Percentiles rank a stretch among this genome's conserved stretches.
Conservation (phyloP, 2,329 filamentous ascomycete species). For the Calonectria pseudoreteaudii region DNA sequence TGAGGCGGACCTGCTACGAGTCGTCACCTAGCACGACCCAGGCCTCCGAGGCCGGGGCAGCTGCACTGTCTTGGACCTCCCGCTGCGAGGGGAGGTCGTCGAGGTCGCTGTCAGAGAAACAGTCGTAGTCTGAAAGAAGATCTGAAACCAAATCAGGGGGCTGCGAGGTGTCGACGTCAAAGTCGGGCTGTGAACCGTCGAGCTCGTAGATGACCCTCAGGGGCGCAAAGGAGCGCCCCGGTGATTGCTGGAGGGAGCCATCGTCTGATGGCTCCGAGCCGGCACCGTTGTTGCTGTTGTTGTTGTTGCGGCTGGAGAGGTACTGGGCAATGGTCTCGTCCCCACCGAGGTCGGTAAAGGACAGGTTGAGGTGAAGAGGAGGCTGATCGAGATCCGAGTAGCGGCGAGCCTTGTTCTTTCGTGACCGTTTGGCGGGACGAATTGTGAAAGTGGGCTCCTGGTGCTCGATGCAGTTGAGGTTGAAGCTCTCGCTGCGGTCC, state of each 20-base stretch:
- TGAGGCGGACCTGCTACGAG: conserved; percentile 58
- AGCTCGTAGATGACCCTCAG: conserved; percentile 56
- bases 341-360: conserved; percentile 56
- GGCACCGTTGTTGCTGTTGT: conserved; percentile 13
- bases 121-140: conserved; percentile 51
- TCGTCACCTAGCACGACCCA: conserved; percentile 60
- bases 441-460: conserved; percentile 54
- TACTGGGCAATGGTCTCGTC: conserved; percentile 54
- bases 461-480: conserved; percentile 53
- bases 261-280: conserved; percentile 31
- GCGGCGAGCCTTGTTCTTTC: conserved; percentile 40
- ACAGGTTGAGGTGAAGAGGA: conserved; percentile 53
- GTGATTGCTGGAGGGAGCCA: conserved; percentile 18
- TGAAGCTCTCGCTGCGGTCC: conserved; percentile 49
- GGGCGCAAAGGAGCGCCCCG: conserved; percentile 43
- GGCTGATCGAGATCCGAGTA: conserved; percentile 40
- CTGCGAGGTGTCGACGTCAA: conserved; percentile 51
- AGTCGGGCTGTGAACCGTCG: conserved; percentile 46
- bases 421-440: conserved; percentile 49
- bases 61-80: conserved; percentile 45
- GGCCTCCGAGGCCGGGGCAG: conserved; percentile 46
- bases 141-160: conserved; percentile 51
- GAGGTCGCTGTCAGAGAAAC: conserved; percentile 51
- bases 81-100: conserved; percentile 47
- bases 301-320: conserved; percentile 38